Base-by-base conservation (phyloP, 2,329 filamentous ascomycete species). In the Aaosphaeria pasadenensis region DNA sequence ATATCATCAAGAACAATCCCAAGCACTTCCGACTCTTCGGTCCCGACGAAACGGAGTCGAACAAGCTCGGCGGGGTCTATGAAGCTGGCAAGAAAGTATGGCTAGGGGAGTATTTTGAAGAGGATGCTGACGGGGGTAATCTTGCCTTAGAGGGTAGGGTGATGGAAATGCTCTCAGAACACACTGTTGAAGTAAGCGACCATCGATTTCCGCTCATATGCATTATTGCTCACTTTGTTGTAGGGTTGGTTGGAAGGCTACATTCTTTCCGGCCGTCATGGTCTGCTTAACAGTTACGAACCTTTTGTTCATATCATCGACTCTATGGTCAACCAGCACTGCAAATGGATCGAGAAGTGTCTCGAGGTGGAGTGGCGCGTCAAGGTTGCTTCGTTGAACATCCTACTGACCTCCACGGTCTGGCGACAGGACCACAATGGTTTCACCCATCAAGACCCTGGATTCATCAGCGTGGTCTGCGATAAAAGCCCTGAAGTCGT, bases 341-440 rank as follows among this genome's bases (percentile, higher is more conserved):
- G 86, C 75, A 91, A 91, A 69, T 91, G 87, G 87, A 80, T 91
- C 44, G 87, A 91, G 68, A 91, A 91, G 73, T 88, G 84, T 55
- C 74, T 84, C n/a, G 87, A 91, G 62, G 84, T 91, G 17, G 83
- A 87, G 60, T 91, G 88, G 88, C 83, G 88, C 44, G 81, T 77
- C 58, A 85, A 85, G 67, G 74, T 91, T 7, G 80, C 87, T 6
- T 90, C 87, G 0, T 81, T 91, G 58, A 91, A 91, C 72, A 90
- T 91, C 56, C 79, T 91, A 11, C 77, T 91, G 46, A 91, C 88
- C 1, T 83, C 86, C 2, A 88, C 88, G 6, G 87, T 91, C 49
- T 91, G 87, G 88, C 77, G 88, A 59, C 88, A 91, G 73, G 88
- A 91, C 56, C 88, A 91, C 75, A 91, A 91, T 60, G 88, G 88